A percentile compares a stretch with the other conserved stretches of the same genome.
Evolutionary conservation across 768 basidiomycete species (phyloP).

Genomic region (Hydnomerulius pinastri): DNA sequence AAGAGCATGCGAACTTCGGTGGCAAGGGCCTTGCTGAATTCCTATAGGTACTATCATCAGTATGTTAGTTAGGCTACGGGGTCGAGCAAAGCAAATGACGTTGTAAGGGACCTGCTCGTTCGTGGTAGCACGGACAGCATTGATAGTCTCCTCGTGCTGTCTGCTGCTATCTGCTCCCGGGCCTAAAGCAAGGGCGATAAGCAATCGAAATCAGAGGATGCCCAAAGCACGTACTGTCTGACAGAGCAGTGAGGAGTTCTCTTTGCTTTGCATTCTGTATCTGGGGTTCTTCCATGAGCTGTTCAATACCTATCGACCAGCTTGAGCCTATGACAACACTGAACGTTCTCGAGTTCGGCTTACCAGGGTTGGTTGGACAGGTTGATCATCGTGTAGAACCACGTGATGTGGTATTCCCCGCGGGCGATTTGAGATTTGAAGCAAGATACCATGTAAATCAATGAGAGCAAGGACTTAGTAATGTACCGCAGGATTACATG

Average conservation of each 20-base stretch:
- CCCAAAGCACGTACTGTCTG: conserved; percentile 49
- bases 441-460: too few relatives aligned
- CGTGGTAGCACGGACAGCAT: conserved; percentile 69
- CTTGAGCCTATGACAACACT: conserved; percentile 7
- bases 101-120: conserved; percentile 81
- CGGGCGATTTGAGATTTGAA: too few relatives aligned
- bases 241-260: conserved; percentile 55
- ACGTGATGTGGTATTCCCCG: too few relatives aligned
- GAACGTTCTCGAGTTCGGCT: conserved; percentile 18
- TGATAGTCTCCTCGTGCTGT: conserved; percentile 69
- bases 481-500: too few relatives aligned
- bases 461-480: too few relatives aligned
- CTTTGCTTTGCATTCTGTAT: conserved; percentile 62
- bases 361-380: conserved; percentile 69
- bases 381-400: too few relatives aligned
- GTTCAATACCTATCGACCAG: conserved; percentile 51
- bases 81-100: too few relatives aligned
- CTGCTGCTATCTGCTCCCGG: conserved; percentile 67
- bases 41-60: conserved; percentile 68
- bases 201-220: background rate
- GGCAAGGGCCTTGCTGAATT: conserved; percentile 84
- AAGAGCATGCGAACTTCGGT: conserved; percentile 83
- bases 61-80: too few relatives aligned
- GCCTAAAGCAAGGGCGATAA: conserved; percentile 40
- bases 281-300: conserved; percentile 58